Percentiles rank a stretch among this genome's conserved stretches.
Evolutionary conservation across 2,329 filamentous ascomycete species (phyloP).

Genomic region (Pseudocercospora musae): DNA sequence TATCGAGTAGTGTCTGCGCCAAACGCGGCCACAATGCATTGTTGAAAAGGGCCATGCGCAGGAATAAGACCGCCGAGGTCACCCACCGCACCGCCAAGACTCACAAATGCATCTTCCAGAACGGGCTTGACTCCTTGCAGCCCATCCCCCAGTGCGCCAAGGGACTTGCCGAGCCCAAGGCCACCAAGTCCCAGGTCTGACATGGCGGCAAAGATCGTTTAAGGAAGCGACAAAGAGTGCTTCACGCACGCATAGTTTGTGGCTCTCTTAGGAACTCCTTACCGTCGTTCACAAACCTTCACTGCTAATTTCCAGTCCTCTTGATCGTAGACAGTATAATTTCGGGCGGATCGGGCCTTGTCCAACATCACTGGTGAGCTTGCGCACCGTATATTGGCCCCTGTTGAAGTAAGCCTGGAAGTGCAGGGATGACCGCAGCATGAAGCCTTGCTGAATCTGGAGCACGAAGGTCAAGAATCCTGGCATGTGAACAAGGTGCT

Average conservation of each 20-base stretch:
- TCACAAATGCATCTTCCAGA: slow-evolving; percentile 1
- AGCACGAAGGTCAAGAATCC: neutral
- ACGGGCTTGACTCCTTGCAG: neutral
- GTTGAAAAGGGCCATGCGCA: slow-evolving; percentile 14
- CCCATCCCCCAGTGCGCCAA: neutral
- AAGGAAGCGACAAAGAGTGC: neutral
- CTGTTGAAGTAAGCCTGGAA: neutral
- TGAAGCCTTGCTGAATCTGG: neutral
- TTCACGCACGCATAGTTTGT: neutral
- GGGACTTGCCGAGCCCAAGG: slow-evolving; percentile 4
- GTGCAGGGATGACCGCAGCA: neutral
- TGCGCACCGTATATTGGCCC: neutral
- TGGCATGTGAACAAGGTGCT: neutral
- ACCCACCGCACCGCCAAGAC: slow-evolving; percentile 9
- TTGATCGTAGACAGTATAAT: neutral
- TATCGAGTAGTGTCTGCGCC: slow-evolving; percentile 13
- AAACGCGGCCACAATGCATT: slow-evolving; percentile 16
- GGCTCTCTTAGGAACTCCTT: neutral
- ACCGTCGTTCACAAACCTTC: neutral
- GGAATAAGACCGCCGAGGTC: slow-evolving; percentile 12
- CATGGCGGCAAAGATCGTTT: neutral
- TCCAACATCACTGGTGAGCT: neutral
- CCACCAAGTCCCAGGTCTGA: neutral
- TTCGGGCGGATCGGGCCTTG: neutral
- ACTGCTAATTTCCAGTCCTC: neutral